phyloP scores from a whole-genome alignment of 176 grass and related monocot species.

The Eleusine coracana region DNA sequence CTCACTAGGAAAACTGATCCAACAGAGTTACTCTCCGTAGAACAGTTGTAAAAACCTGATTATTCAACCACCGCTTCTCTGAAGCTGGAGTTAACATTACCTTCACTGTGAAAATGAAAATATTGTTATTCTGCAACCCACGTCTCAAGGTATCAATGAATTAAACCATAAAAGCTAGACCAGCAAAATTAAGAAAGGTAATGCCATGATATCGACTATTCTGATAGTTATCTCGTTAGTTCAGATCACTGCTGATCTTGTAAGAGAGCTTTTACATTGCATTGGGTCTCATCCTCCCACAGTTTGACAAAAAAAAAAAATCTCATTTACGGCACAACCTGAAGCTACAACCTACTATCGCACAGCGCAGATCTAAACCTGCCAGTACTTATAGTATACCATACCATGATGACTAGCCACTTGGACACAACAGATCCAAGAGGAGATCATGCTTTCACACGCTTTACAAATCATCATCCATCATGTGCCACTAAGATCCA shows the following conservation, averaged over 20 bases:
- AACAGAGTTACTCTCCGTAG: no score
- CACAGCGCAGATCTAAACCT: conserved; percentile 18
- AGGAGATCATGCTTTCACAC: conserved; percentile 6
- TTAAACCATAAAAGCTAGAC: no score
- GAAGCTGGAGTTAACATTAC: no score
- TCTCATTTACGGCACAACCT: conserved; percentile 33
- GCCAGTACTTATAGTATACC: conserved; percentile 4
- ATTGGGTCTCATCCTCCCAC: neutral
- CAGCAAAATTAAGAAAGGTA: neutral
- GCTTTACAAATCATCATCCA: conserved; percentile 19
- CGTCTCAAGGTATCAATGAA: no score
- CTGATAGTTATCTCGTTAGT: neutral
- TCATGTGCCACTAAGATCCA: neutral
- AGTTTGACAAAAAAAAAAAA: neutral
- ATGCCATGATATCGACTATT: neutral
- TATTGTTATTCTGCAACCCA: no score
- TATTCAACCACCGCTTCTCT: no score
- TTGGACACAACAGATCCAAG: conserved; percentile 24
- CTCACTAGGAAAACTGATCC: no score
- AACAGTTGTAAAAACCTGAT: no score
- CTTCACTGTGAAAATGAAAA: no score
- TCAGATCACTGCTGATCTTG: neutral
- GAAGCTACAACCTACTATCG: conserved; percentile 21
- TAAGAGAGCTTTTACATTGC: conserved; percentile 17
- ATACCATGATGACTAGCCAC: neutral